These are phyloP conservation scores for Prunus dulcis DNA, from an alignment of 306 rosid genomes.

Conservation along the genomic window DNA sequence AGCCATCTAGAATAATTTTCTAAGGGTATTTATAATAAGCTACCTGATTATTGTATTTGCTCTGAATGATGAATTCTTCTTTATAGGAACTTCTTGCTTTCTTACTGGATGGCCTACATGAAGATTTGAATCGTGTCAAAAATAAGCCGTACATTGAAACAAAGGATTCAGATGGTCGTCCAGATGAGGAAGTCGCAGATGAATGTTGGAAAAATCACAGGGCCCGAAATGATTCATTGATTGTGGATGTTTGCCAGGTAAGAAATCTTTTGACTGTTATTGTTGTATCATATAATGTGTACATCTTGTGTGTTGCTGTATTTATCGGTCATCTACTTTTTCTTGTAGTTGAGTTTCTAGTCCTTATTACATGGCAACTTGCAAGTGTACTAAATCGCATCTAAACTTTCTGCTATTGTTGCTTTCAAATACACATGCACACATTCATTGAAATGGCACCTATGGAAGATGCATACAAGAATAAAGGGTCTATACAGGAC, in stretches of 20 bases:
- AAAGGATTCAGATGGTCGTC: conserved; percentile 86
- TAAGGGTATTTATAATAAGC: neutral
- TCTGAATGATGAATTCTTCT: conserved; percentile 20
- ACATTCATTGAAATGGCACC: neutral
- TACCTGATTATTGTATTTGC: conserved; percentile 20
- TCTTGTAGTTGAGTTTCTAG: too few relatives aligned
- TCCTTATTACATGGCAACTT: neutral
- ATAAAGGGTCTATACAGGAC: too few relatives aligned
- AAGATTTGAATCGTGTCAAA: conserved; percentile 98
- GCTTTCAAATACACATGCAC: neutral
- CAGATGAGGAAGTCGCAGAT: conserved; percentile 88
- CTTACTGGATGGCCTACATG: conserved; percentile 97
- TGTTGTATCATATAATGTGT: conserved; percentile 13
- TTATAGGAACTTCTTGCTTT: conserved; percentile 94
- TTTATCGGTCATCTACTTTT: too few relatives aligned
- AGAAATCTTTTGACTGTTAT: conserved; percentile 32
- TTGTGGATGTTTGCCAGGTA: conserved; percentile 99
- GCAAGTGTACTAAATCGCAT: neutral
- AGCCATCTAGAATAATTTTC: neutral
- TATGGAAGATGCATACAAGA: too few relatives aligned
- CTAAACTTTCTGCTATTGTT: neutral
- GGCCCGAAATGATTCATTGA: conserved; percentile 96
- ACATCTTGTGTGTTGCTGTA: neutral
- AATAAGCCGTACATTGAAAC: conserved; percentile 96
- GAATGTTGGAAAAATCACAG: conserved; percentile 96